Evolutionary conservation across 2,329 filamentous ascomycete genomes (phyloP), one percentile per base, ranked within the genome.

Genomic region (Colletotrichum spinosum): DNA sequence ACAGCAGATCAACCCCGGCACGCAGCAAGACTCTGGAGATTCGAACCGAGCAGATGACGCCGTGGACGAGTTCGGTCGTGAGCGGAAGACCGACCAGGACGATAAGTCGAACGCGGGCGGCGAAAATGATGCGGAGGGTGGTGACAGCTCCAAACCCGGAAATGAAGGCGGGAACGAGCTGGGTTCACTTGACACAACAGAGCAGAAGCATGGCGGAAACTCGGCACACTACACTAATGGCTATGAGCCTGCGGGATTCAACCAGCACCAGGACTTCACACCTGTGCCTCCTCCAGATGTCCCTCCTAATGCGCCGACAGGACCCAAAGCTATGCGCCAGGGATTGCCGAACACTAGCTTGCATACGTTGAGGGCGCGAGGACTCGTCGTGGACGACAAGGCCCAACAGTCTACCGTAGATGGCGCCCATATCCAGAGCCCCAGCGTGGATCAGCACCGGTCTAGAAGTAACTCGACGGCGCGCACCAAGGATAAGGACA

Each of bases 291-390:
- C 70, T 64, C 77, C 80, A 68, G 77, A 80, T 71, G 77, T 80
- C 55, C 88, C 88, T 49, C 77, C 89, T 79, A 93, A 85, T 79
- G 96, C 96, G 35, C 96, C 96, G 35, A 97, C 92, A 59, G 96
- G 94, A 9, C 96, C 96, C 52, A 94, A 96, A 79, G 96, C 96
- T 15, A 97, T 98, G 93, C 88, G 95, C 68, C 91, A 96, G 78
- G 93, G 94, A 37, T 83, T 94, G 10, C 92, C 92, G 55, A 97
- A 97, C 76, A 94, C 90, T 62, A 92, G 92, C 70, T 86, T 92
- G 57, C 86, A 89, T 69, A 87, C 91, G 71, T 75, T 90, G 75
- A 82, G 88, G 68, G 86, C 86, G 33, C 78, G 83, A 68, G 84
- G 83, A 44, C 81, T 79, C 72, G 83, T 77, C 69, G 78, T 85